A percentile compares a stretch with the other conserved stretches of the same genome.
phyloP scores from a whole-genome alignment of 2,329 filamentous ascomycete genomes.

The Dissoconium aciculare region DNA sequence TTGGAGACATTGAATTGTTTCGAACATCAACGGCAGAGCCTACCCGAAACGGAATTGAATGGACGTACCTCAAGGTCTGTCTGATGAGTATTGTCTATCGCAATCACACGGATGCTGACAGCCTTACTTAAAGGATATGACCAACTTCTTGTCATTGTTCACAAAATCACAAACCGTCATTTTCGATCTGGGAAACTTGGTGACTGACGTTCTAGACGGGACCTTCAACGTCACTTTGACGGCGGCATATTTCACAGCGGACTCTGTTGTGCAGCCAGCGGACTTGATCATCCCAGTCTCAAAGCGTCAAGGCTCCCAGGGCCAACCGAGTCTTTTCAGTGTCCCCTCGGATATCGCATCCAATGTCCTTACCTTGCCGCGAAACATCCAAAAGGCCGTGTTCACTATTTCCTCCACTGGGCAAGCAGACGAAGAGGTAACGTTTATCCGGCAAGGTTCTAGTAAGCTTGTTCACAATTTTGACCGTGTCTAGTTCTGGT shows the following conservation, averaged over 20 bases:
- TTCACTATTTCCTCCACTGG: constrained; percentile 65
- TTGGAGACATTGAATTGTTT: constrained; percentile 68
- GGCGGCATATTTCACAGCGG: constrained; percentile 51
- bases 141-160: constrained; percentile 54
- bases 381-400: constrained; percentile 52
- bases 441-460: neutral
- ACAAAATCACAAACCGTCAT: constrained; percentile 55
- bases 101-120: too few relatives aligned
- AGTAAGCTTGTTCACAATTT: neutral
- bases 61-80: constrained; percentile 52
- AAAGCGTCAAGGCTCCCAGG: constrained; percentile 34
- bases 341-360: constrained; percentile 49
- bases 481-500: constrained; percentile 48
- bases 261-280: constrained; percentile 34
- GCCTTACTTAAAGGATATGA: constrained; percentile 53
- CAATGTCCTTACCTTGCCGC: constrained; percentile 47
- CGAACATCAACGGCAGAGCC: constrained; percentile 72
- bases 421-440: constrained; percentile 52
- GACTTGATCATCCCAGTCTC: constrained; percentile 54
- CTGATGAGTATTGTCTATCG: too few relatives aligned
- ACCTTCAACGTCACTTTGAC: constrained; percentile 59
- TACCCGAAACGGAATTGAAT: constrained; percentile 52
- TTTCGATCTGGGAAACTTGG: constrained; percentile 63
- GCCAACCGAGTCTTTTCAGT: constrained; percentile 50
- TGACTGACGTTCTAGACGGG: constrained; percentile 57